Evolutionary conservation across 805 yeast genomes (phyloP).

Genomic region (Diddensiella transvaalensis): DNA sequence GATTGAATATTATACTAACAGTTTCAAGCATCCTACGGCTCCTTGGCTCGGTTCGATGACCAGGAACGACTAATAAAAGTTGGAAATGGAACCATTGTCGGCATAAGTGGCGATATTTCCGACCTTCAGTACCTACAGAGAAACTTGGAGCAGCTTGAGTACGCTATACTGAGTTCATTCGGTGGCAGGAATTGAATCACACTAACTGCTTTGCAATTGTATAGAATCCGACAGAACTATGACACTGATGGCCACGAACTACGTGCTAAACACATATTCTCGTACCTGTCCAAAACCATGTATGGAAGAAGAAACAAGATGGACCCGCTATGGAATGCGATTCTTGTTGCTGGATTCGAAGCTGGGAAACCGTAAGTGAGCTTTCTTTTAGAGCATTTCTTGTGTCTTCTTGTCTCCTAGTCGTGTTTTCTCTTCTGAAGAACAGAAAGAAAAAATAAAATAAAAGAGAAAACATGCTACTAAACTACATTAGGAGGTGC

Average conservation of each 20-base stretch:
- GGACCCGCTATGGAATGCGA: constrained; percentile 96
- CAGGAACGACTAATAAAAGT: constrained; percentile 81
- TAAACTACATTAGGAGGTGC: no score
- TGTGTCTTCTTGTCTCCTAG: neutral
- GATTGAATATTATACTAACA: no score
- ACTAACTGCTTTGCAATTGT: no score
- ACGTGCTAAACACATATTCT: constrained; percentile 84
- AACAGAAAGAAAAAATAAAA: no score
- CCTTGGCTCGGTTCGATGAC: constrained; percentile 79
- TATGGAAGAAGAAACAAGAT: constrained; percentile 86
- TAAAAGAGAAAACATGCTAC: no score
- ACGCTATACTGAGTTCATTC: constrained; percentile 10
- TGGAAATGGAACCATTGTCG: constrained; percentile 84
- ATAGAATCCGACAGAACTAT: constrained; percentile 62
- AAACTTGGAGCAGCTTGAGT: constrained; percentile 69
- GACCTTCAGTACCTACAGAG: constrained; percentile 85
- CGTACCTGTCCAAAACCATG: constrained; percentile 77
- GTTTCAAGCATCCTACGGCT: constrained; percentile 86
- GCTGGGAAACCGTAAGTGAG: constrained; percentile 48
- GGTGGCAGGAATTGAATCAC: no score
- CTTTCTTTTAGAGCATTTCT: no score
- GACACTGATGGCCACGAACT: constrained; percentile 66
- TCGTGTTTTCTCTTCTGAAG: no score
- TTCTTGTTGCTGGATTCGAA: constrained; percentile 83
- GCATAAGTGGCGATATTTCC: constrained; percentile 89